These are phyloP conservation scores for Dalbergia oliveri DNA, from an alignment of 306 rosid genomes.

Conservation along the genomic window DNA sequence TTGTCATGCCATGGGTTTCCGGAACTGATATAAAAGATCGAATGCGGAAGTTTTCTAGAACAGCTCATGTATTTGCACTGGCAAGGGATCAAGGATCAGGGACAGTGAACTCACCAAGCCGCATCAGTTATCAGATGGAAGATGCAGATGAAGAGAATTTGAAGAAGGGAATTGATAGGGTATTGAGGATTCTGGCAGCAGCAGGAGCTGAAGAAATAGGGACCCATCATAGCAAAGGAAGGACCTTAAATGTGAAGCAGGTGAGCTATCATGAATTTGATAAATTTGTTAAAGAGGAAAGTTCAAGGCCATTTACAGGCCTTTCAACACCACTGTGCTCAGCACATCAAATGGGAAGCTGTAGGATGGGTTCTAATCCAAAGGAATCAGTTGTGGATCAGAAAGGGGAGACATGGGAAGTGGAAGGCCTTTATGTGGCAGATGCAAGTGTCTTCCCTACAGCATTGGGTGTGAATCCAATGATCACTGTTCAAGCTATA, in stretches of 20 bases:
- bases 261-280: slow-evolving; percentile 64
- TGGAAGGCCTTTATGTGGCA: slow-evolving; percentile 77
- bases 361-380: slow-evolving; percentile 72
- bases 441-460: slow-evolving; percentile 88
- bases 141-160: slow-evolving; percentile 60
- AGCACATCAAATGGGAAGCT: slow-evolving; percentile 93
- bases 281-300: slow-evolving; percentile 78
- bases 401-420: slow-evolving; percentile 86
- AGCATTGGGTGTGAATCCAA: slow-evolving; percentile 88
- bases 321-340: slow-evolving; percentile 67
- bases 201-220: slow-evolving; percentile 96
- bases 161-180: slow-evolving; percentile 69
- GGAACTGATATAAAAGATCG: slow-evolving; percentile 66
- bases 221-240: slow-evolving; percentile 70
- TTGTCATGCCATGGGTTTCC: slow-evolving; percentile 84
- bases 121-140: slow-evolving; percentile 59
- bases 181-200: slow-evolving; percentile 75
- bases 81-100: slow-evolving; percentile 87
- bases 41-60: slow-evolving; percentile 74
- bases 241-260: slow-evolving; percentile 62
- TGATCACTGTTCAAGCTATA: slow-evolving; percentile 84
- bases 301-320: slow-evolving; percentile 65
- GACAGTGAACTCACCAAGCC: slow-evolving; percentile 46
- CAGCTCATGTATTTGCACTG: slow-evolving; percentile 82
- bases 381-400: slow-evolving; percentile 70